Percentiles rank a stretch among this genome's conserved stretches.
These are phyloP conservation scores for Saccharomyces hybrid DNA, from an alignment of 1,139 yeast species.

Conservation along the genomic window DNA sequence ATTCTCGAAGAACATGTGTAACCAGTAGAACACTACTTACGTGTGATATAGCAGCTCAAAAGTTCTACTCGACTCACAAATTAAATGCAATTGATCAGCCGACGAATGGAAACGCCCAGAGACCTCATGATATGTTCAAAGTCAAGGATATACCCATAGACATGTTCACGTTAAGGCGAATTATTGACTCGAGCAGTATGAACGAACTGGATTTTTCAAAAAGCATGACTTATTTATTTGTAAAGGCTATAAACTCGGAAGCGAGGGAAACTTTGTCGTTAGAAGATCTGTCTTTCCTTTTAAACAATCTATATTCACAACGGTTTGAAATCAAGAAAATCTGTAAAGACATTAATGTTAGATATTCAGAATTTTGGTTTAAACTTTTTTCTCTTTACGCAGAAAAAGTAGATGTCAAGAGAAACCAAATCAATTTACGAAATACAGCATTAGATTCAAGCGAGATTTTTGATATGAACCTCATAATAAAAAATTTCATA, in stretches of 20 bases:
- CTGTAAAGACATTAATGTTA: background rate
- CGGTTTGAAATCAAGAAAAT: background rate
- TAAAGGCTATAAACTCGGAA: background rate
- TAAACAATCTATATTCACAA: background rate
- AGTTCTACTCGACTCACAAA: background rate
- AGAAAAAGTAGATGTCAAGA: background rate
- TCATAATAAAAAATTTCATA: slow-evolving; percentile 19
- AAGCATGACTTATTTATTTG: background rate
- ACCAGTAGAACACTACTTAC: background rate
- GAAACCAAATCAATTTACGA: background rate
- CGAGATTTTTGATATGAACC: slow-evolving; percentile 22
- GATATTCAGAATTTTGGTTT: background rate
- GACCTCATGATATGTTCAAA: background rate
- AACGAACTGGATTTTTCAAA: background rate
- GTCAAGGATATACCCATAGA: background rate
- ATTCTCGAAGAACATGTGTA: background rate
- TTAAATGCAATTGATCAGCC: background rate
- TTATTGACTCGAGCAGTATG: background rate
- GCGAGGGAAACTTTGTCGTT: background rate
- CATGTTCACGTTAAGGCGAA: background rate
- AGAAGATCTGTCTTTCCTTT: background rate
- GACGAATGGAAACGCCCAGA: background rate
- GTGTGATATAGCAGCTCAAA: background rate
- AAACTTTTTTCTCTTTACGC: background rate
- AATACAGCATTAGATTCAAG: background rate